Evolutionary conservation across 345 rosid genomes (phyloP), one percentile per base, ranked within the genome.

Genomic region (Syzygium aqueum): DNA sequence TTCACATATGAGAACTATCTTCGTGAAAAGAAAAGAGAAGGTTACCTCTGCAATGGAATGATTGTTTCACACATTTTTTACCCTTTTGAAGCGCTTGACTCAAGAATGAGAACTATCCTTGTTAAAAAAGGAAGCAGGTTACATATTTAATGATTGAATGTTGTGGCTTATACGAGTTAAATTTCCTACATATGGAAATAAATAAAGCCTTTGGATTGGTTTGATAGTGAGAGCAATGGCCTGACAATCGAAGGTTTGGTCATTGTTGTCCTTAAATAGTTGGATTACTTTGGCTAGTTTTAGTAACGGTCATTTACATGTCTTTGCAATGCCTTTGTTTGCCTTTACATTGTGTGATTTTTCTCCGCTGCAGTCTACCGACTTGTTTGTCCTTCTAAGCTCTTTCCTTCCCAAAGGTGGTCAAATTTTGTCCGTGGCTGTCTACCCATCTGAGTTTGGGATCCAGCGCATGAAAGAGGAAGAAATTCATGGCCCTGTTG

Each of bases 401-500:
- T 96, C 98, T 16, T 96, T 95, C 90, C 94, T 96, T 15, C 98
- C 98, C 19, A 95, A 94, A 91, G 96, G 91, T 85, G 99, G 99
- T 53, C 93, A 90, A 23, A 91, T 95, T 87, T 52, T 92, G 88
- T 95, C 97, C 2, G 97, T 97, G 54, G 83, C 96, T 6, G 94
- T 97, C 86, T 95, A 97, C 92, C 99, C 99, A 28, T 91, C 99
- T 12, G 99, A 97, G 59, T 95, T 97, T 85, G 99, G 99, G 54
- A 93, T 97, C 89, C 88, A 95, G 89, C 93, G 95, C 5, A 97
- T 97, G 98, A 93, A 94, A 93, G 98, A 95, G 90, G 99, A 97
- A 92, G 99, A 97, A 89, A 88, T 94, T 87, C 96, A 89, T 84
- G 99, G 99, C n/a, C 99, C 99, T 22, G 94, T 92, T 89, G 98